Percentiles rank a stretch among this genome's conserved stretches.
Conservation (phyloP, 768 basidiomycete species). For the Pulveroboletus sp. region DNA sequence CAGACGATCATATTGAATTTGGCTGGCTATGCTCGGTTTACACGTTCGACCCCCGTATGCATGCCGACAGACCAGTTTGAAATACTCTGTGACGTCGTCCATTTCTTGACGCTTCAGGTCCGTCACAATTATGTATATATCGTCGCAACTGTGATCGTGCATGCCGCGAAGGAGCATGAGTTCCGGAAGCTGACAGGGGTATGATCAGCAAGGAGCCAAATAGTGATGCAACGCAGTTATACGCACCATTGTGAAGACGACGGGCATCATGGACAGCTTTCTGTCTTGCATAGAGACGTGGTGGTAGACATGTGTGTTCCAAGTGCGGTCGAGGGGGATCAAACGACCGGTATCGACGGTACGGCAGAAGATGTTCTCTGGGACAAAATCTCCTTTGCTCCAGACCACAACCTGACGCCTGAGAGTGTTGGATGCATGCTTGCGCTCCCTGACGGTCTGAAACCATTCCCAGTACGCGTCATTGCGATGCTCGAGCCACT, state of each 20-base stretch:
- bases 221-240: background rate
- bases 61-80: slow-evolving; percentile 68
- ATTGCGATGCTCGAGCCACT: slow-evolving; percentile 78
- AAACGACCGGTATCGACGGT: slow-evolving; percentile 76
- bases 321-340: slow-evolving; percentile 78
- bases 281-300: slow-evolving; percentile 73
- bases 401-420: slow-evolving; percentile 50
- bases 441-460: slow-evolving; percentile 62
- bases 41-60: slow-evolving; percentile 57
- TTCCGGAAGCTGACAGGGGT: slow-evolving; percentile 58
- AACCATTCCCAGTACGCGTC: slow-evolving; percentile 82
- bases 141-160: slow-evolving; percentile 79
- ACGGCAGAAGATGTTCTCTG: slow-evolving; percentile 77
- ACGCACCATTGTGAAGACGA: slow-evolving; percentile 75
- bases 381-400: slow-evolving; percentile 72
- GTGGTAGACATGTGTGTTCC: slow-evolving; percentile 80
- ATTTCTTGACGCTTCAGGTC: slow-evolving; percentile 78
- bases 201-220: background rate
- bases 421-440: slow-evolving; percentile 49
- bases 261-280: slow-evolving; percentile 74
- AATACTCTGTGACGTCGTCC: slow-evolving; percentile 78
- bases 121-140: slow-evolving; percentile 75
- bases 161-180: slow-evolving; percentile 77
- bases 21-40: slow-evolving; percentile 64
- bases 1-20: slow-evolving; percentile 72